Percentiles rank a stretch among this genome's conserved stretches.
Conservation (phyloP, 306 rosid genomes). For the Rosa multiflora region DNA sequence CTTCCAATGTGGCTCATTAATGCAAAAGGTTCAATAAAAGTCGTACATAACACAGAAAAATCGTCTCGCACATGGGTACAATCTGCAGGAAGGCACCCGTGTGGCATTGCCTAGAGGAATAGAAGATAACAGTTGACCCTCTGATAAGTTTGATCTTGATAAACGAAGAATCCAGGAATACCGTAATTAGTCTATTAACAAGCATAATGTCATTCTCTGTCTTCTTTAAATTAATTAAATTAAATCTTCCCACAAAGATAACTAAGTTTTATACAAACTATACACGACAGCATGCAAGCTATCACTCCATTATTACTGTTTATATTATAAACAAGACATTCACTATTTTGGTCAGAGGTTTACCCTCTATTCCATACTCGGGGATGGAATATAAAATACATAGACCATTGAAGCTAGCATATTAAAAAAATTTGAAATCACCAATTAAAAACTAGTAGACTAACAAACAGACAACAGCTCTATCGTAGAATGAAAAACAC, state of each 20-base stretch:
- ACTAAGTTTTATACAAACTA: conserved; percentile 2
- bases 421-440: neutral
- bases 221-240: conserved; percentile 12
- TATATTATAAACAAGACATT: conserved; percentile 28
- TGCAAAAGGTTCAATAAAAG: neutral
- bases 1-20: neutral
- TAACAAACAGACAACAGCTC: conserved; percentile 32
- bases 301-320: conserved; percentile 8
- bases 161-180: conserved; percentile 30
- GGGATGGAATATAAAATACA: conserved; percentile 7
- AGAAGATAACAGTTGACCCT: conserved; percentile 22
- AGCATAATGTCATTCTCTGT: neutral
- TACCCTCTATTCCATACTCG: conserved; percentile 14
- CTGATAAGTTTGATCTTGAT: conserved; percentile 8
- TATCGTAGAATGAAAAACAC: conserved; percentile 30
- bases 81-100: conserved; percentile 17
- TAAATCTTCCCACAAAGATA: neutral
- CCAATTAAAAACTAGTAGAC: conserved; percentile 16
- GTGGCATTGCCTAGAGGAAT: neutral
- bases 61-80: conserved; percentile 13
- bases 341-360: conserved; percentile 33
- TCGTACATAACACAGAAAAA: neutral
- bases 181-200: neutral
- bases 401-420: neutral
- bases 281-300: conserved; percentile 26